A percentile compares a stretch with the other conserved stretches of the same genome.
These are phyloP conservation scores for Euryodendron excelsum DNA, from an alignment of 148 eudicot genomes.

Conservation along the genomic window DNA sequence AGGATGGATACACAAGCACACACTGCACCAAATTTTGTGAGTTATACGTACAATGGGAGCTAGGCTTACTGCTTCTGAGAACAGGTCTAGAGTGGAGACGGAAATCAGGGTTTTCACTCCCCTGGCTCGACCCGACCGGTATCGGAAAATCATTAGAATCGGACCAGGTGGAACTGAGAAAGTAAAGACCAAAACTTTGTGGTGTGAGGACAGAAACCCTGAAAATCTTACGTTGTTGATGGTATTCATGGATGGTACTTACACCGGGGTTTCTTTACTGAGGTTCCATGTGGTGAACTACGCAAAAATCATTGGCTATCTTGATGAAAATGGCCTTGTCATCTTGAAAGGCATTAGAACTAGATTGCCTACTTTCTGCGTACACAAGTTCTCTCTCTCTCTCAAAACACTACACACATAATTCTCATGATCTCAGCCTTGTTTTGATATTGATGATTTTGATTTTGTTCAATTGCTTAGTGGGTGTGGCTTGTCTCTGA, in stretches of 20 bases:
- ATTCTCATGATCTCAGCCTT: not conserved
- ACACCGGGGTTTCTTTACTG: not conserved
- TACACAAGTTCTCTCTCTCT: constrained; percentile 8
- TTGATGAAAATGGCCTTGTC: constrained; percentile 12
- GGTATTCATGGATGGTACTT: constrained; percentile 14
- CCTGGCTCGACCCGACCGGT: constrained; percentile 8
- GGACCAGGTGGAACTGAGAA: constrained; percentile 14
- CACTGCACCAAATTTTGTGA: constrained; percentile 8
- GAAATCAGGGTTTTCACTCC: constrained; percentile 18
- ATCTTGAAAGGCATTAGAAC: not conserved
- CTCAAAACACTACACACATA: constrained; percentile 1
- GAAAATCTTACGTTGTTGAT: constrained; percentile 6
- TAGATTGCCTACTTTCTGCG: constrained; percentile 6
- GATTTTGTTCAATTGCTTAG: not conserved
- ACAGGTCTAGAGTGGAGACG: constrained; percentile 5
- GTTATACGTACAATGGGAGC: constrained; percentile 7
- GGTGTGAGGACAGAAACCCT: not conserved
- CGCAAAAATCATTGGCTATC: constrained; percentile 21
- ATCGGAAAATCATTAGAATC: constrained; percentile 10
- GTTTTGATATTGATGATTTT: not conserved
- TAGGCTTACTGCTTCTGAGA: constrained; percentile 13
- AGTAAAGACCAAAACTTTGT: constrained; percentile 9
- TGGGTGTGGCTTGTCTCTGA: constrained; percentile 10
- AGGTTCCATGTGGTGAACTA: constrained; percentile 5
- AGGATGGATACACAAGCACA: not conserved